These are phyloP conservation scores for Populus hybrid DNA, from an alignment of 441 rosid genomes.

Conservation along the genomic window DNA sequence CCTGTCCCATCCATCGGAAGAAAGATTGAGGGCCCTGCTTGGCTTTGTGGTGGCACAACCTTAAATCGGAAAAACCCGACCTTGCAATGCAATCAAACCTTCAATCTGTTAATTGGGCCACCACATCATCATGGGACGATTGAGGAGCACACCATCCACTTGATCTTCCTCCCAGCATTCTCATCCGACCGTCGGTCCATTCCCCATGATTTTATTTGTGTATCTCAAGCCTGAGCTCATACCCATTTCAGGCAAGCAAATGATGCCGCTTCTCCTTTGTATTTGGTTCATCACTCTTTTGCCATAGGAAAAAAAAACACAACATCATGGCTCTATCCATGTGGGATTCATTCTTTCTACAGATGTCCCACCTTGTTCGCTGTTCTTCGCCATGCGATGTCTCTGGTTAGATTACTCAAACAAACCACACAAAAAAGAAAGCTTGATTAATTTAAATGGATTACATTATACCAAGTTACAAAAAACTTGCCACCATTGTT, in stretches of 20 bases:
- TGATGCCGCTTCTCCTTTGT: too few relatives aligned
- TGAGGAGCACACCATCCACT: neutral
- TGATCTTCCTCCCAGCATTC: neutral
- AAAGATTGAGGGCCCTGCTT: neutral
- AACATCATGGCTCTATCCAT: neutral
- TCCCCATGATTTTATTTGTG: neutral
- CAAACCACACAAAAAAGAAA: too few relatives aligned
- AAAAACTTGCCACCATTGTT: neutral
- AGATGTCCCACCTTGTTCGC: neutral
- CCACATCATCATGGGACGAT: neutral
- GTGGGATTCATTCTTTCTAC: neutral
- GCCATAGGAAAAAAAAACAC: neutral
- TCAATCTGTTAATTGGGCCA: neutral
- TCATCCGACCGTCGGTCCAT: neutral
- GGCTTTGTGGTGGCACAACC: neutral
- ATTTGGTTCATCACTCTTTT: too few relatives aligned
- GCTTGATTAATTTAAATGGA: too few relatives aligned
- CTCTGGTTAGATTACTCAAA: too few relatives aligned
- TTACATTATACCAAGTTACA: too few relatives aligned
- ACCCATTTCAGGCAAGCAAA: neutral
- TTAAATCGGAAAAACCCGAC: neutral
- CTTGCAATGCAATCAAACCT: too few relatives aligned
- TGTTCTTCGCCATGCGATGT: neutral
- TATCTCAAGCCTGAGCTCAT: neutral
- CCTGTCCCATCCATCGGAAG: neutral